These are phyloP conservation scores for Acmispon strigosus DNA, from an alignment of 306 rosid genomes.

Conservation along the genomic window DNA sequence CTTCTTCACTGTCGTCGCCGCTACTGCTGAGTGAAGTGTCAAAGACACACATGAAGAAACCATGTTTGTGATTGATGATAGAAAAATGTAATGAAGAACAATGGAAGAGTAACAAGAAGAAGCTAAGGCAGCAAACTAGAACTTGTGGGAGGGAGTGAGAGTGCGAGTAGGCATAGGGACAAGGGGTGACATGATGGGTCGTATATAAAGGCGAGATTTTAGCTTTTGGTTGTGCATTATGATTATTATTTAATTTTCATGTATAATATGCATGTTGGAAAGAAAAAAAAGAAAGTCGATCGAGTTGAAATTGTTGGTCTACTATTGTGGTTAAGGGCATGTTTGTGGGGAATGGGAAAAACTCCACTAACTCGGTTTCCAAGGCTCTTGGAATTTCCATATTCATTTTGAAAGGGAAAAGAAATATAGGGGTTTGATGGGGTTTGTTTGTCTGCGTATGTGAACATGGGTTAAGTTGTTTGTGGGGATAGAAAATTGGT, in stretches of 20 bases:
- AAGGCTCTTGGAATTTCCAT: slow-evolving; percentile 80
- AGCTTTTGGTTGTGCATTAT: slow-evolving; percentile 36
- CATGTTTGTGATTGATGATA: slow-evolving; percentile 15
- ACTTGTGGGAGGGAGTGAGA: not conserved
- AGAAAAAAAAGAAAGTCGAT: not conserved
- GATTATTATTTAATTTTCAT: not conserved
- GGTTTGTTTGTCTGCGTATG: slow-evolving; percentile 40
- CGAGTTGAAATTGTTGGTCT: slow-evolving; percentile 52
- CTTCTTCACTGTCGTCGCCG: too few relatives aligned
- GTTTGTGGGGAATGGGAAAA: slow-evolving; percentile 87
- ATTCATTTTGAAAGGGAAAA: slow-evolving; percentile 18
- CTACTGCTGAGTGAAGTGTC: not conserved
- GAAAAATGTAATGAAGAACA: not conserved
- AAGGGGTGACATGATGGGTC: slow-evolving; percentile 53
- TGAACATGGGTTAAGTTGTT: slow-evolving; percentile 37
- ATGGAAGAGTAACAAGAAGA: not conserved
- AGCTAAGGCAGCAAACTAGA: not conserved
- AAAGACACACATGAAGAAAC: not conserved
- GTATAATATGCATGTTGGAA: slow-evolving; percentile 28
- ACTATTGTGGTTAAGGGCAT: slow-evolving; percentile 58
- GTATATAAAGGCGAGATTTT: slow-evolving; percentile 67
- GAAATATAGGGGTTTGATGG: slow-evolving; percentile 29
- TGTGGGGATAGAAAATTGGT: slow-evolving; percentile 17
- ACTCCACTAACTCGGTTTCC: slow-evolving; percentile 93
- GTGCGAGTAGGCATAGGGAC: slow-evolving; percentile 32